phyloP scores from a whole-genome alignment of 2,329 filamentous ascomycete species.

The Colletotrichum spaethianum region DNA sequence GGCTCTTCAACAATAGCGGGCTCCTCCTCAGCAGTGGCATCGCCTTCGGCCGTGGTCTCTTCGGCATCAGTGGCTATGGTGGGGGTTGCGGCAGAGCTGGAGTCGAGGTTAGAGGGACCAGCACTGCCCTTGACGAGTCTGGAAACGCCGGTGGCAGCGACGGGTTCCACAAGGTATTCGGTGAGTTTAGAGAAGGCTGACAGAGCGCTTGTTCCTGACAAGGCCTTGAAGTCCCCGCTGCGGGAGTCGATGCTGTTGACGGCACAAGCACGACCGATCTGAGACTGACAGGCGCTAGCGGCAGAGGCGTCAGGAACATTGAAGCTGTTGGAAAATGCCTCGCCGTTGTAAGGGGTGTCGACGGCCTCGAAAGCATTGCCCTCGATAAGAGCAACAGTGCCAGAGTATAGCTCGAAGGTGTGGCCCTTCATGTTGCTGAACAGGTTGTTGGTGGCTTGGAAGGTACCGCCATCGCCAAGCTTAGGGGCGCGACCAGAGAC shows the following conservation, averaged over 20 bases:
- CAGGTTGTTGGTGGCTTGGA: slow-evolving; percentile 49
- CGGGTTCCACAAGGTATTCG: slow-evolving; percentile 46
- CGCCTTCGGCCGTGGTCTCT: not conserved
- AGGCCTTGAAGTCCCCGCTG: slow-evolving; percentile 44
- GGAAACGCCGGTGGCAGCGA: slow-evolving; percentile 45
- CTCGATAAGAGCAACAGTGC: slow-evolving; percentile 46
- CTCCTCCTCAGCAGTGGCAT: not conserved
- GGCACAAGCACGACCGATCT: slow-evolving; percentile 30
- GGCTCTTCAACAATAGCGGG: not conserved
- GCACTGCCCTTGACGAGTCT: slow-evolving; percentile 44
- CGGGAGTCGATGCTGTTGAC: slow-evolving; percentile 32
- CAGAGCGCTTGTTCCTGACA: slow-evolving; percentile 44
- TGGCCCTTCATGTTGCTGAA: slow-evolving; percentile 54
- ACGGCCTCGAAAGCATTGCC: slow-evolving; percentile 48
- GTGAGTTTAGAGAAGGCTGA: slow-evolving; percentile 32
- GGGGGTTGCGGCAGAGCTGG: slow-evolving; percentile 20
- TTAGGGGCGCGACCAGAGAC: slow-evolving; percentile 48
- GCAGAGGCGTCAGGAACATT: slow-evolving; percentile 44
- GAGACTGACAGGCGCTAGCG: slow-evolving; percentile 26
- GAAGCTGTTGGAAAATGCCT: slow-evolving; percentile 44
- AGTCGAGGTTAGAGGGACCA: slow-evolving; percentile 46
- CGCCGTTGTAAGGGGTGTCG: slow-evolving; percentile 51
- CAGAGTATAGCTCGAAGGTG: slow-evolving; percentile 65
- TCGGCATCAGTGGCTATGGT: not conserved
- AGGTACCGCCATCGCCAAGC: slow-evolving; percentile 48